Percentiles rank a stretch among this genome's conserved stretches.
phyloP scores from a whole-genome alignment of 2,329 filamentous ascomycete genomes.

The Pseudogymnoascus sp. region DNA sequence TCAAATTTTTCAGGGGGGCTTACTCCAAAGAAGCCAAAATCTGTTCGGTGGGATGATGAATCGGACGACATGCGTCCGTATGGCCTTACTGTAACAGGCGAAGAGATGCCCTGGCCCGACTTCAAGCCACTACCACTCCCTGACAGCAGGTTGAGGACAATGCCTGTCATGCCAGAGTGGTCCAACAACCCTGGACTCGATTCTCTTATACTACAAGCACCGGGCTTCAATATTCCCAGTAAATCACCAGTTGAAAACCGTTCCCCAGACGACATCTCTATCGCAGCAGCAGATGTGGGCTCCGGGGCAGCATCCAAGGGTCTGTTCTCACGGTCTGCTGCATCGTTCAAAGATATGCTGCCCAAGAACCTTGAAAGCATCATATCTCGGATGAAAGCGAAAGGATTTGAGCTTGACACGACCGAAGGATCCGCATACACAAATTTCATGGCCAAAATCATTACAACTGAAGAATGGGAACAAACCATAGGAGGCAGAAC shows the following conservation, averaged over 20 bases:
- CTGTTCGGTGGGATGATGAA: neutral
- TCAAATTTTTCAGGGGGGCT: constrained; percentile 4
- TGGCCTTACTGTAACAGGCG: neutral
- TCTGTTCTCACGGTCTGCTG: neutral
- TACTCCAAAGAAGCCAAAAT: constrained; percentile 1
- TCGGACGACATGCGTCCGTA: neutral
- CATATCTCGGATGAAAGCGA: constrained; percentile 22
- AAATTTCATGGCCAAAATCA: constrained; percentile 29
- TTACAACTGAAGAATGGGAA: constrained; percentile 41
- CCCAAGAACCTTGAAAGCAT: constrained; percentile 30
- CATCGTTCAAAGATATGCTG: constrained; percentile 25
- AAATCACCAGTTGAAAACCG: neutral
- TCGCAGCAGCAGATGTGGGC: neutral
- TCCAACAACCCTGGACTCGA: constrained; percentile 6
- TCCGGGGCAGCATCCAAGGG: neutral
- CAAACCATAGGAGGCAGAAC: constrained; percentile 30
- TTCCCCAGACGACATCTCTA: neutral
- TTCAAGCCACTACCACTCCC: neutral
- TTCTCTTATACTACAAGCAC: neutral
- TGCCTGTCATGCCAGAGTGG: constrained; percentile 8
- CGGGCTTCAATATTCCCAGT: neutral
- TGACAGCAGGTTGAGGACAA: neutral
- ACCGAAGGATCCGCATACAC: constrained; percentile 12
- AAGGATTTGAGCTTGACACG: constrained; percentile 11
- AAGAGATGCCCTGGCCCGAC: constrained; percentile 10